These are phyloP conservation scores for Catunica adiposa DNA, from an alignment of 2,329 filamentous ascomycete species.

Conservation along the genomic window DNA sequence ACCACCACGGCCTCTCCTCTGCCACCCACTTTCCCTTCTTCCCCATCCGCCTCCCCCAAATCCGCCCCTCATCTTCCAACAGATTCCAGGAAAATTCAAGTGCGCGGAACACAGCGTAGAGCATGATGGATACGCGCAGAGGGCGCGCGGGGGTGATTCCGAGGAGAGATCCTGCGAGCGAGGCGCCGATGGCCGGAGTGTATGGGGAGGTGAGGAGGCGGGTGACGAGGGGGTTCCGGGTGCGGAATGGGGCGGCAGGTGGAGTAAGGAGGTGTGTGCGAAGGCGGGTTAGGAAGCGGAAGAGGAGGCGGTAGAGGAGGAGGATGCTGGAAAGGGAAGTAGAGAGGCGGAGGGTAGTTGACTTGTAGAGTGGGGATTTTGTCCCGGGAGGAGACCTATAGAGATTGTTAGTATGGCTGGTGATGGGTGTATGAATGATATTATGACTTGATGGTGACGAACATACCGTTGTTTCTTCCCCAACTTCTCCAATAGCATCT, in stretches of 20 bases:
- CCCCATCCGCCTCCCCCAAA: slow-evolving; percentile 33
- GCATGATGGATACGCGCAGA: slow-evolving; percentile 61
- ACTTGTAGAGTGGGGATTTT: slow-evolving; percentile 43
- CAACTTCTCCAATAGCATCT: slow-evolving; percentile 33
- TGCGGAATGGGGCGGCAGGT: slow-evolving; percentile 65
- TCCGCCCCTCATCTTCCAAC: slow-evolving; percentile 54
- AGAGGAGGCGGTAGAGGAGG: slow-evolving; percentile 73
- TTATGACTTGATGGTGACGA: no score
- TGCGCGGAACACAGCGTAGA: slow-evolving; percentile 66
- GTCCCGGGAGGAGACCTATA: slow-evolving; percentile 20
- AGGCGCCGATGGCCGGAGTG: slow-evolving; percentile 80
- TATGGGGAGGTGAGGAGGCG: slow-evolving; percentile 63
- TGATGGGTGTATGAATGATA: no score
- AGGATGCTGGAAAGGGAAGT: slow-evolving; percentile 72
- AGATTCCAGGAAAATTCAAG: slow-evolving; percentile 78
- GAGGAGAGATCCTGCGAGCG: slow-evolving; percentile 67
- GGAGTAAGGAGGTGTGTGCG: slow-evolving; percentile 63
- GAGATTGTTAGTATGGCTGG: not conserved
- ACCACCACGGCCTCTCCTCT: slow-evolving; percentile 63
- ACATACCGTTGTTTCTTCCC: slow-evolving; percentile 30
- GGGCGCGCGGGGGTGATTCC: slow-evolving; percentile 52
- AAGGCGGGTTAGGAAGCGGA: slow-evolving; percentile 73
- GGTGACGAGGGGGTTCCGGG: slow-evolving; percentile 63
- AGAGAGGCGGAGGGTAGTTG: slow-evolving; percentile 58
- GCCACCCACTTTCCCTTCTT: slow-evolving; percentile 35